Conservation (phyloP, 345 rosid species). For the Limnanthes douglasii region DNA sequence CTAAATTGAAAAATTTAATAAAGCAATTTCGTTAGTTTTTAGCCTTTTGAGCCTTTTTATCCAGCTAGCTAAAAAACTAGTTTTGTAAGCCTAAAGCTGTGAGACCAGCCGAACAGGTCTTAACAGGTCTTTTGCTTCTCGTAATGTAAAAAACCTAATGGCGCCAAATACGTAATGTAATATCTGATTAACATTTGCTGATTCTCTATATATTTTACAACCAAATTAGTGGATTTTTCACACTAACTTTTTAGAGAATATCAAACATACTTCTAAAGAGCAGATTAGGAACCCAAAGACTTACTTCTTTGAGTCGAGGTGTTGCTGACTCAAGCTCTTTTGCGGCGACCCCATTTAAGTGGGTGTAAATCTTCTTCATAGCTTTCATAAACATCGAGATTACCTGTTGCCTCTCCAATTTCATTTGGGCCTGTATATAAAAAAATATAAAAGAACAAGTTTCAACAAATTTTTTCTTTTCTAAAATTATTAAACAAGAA, state of each 20-base stretch:
- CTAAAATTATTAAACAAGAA: constrained; percentile 5
- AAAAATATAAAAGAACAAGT: constrained; percentile 7
- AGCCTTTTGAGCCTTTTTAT: no score
- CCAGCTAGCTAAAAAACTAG: no score
- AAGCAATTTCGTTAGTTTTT: no score
- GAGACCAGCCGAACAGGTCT: no score
- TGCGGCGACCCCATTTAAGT: constrained; percentile 41
- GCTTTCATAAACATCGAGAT: constrained; percentile 51
- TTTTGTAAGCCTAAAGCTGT: no score
- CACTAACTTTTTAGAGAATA: no score
- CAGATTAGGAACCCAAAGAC: no score
- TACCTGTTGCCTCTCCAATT: constrained; percentile 60
- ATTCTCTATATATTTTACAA: no score
- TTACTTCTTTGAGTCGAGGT: constrained; percentile 77
- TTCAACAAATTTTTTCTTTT: constrained; percentile 4
- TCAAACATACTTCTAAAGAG: no score
- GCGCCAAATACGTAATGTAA: constrained; percentile 3
- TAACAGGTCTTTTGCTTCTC: neutral
- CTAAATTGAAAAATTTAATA: no score
- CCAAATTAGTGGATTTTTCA: no score
- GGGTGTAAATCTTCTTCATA: constrained; percentile 62
- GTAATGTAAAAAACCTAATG: neutral
- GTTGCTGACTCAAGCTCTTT: constrained; percentile 41
- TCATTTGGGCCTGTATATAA: constrained; percentile 84
- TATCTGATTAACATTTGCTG: neutral